Evolutionary conservation across 495 filamentous ascomycete genomes (phyloP), one percentile per base, ranked within the genome.

Genomic region (Xylaria grammica): DNA sequence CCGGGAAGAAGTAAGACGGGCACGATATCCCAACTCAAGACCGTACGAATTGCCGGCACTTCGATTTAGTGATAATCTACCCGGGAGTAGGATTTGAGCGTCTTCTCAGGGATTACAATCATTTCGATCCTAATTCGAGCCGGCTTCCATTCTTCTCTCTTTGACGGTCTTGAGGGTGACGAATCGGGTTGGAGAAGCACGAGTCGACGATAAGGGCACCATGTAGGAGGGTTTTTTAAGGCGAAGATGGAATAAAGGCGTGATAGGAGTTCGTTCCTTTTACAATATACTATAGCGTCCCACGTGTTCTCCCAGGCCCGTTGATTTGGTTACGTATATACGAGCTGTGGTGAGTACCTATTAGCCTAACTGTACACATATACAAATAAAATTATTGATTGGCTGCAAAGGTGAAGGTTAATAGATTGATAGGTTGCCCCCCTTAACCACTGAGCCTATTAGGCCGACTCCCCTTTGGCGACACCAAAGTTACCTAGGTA

Each of bases 1-100:
- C 70, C 42, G 74, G 73, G 38, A 72, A 74, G 66, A 74, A 74
- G n/a, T 71, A 67, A 42, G 30, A 17, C 32, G 15, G 20, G 30
- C 59, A 22, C 30, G n/a, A 44, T 17, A 45, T 24, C 29, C 30
- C 19, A 19, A 60, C 44, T 42, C 52, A 58, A 63, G 59, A 62
- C 13, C 17, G 51, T 30, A 38, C 42, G 48, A 38, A 26, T 27
- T 24, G 19, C 42, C 11, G 49, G 24, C 26, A 48, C 19, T 40
- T 34, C 20, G 60, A 54, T 26, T 26, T 34, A 19, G 38, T n/a
- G 38, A 26, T 45, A 17, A 24, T 24, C 26, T 13, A 34, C 26
- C 11, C 26, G 11, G 32, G 29, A 42, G 60, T 10, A 10, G 22
- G 60, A 34, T 29, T 1, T 17, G 27, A 22, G 49, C 15, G 26